These are phyloP conservation scores for Mycena capillaripes DNA, from an alignment of 768 basidiomycete genomes.

Conservation along the genomic window DNA sequence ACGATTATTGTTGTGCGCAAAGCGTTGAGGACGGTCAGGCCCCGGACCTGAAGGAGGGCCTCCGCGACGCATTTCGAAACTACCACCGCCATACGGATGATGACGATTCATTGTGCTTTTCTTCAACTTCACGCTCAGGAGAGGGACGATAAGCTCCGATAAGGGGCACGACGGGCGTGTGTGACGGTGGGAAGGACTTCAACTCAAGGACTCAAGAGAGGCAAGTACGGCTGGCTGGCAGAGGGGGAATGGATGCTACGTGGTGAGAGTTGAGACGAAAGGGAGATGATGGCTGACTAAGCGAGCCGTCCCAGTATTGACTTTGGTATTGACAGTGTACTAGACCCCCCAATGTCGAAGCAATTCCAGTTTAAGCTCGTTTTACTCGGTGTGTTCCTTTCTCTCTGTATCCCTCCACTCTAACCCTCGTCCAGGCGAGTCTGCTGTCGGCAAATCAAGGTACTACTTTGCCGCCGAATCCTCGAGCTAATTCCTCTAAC, in stretches of 20 bases:
- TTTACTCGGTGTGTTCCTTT: slow-evolving; percentile 80
- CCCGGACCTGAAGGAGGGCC: slow-evolving; percentile 77
- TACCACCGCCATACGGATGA: slow-evolving; percentile 87
- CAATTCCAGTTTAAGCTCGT: slow-evolving; percentile 98
- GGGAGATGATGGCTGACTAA: not conserved
- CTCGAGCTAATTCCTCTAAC: slow-evolving; percentile 44
- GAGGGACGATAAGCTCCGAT: slow-evolving; percentile 32
- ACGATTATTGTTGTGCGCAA: slow-evolving; percentile 56
- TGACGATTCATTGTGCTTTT: slow-evolving; percentile 81
- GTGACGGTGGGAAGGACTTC: slow-evolving; percentile 32
- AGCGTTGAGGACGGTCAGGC: slow-evolving; percentile 79
- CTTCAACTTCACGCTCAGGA: slow-evolving; percentile 36
- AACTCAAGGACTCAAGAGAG: slow-evolving; percentile 41
- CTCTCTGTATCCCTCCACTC: not conserved
- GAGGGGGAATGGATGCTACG: slow-evolving; percentile 28
- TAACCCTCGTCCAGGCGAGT: slow-evolving; percentile 77
- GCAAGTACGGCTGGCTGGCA: slow-evolving; percentile 9
- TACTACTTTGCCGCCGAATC: slow-evolving; percentile 49
- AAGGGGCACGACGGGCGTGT: slow-evolving; percentile 24
- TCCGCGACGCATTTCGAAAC: slow-evolving; percentile 65
- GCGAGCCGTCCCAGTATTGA: too few species aligned
- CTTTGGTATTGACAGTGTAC: too few species aligned
- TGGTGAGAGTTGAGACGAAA: slow-evolving; percentile 25
- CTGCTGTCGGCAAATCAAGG: slow-evolving; percentile 98
- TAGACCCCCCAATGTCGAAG: slow-evolving; percentile 79